Evolutionary conservation across 2,329 filamentous ascomycete genomes (phyloP).

Genomic region (Zasmidium cellare): DNA sequence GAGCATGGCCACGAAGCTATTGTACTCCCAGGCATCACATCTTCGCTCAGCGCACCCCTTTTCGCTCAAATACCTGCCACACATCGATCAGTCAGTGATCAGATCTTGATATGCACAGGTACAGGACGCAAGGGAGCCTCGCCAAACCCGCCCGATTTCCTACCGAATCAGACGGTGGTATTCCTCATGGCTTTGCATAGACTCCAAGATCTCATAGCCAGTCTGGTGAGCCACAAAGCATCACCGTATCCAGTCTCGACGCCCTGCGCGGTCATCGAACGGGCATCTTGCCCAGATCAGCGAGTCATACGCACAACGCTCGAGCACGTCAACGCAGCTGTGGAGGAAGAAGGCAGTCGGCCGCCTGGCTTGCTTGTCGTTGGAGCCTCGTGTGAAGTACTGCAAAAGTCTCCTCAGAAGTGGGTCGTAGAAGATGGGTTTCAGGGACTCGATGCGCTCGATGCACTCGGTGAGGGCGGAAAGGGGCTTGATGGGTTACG

Average conservation of each 20-base stretch:
- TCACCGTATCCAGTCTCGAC: slow-evolving; percentile 60
- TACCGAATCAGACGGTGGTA: slow-evolving; percentile 76
- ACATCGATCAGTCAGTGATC: slow-evolving; percentile 85
- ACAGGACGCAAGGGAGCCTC: slow-evolving; percentile 87
- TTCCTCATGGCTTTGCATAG: slow-evolving; percentile 95
- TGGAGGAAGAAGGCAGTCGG: slow-evolving; percentile 84
- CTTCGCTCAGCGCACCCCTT: slow-evolving; percentile 79
- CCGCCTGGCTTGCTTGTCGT: slow-evolving; percentile 88
- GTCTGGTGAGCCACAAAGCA: slow-evolving; percentile 56
- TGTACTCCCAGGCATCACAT: slow-evolving; percentile 89
- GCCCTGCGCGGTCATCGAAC: slow-evolving; percentile 88
- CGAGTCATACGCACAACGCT: slow-evolving; percentile 87
- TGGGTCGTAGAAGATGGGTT: slow-evolving; percentile 92
- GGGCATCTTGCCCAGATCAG: slow-evolving; percentile 92
- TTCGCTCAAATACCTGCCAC: slow-evolving; percentile 88
- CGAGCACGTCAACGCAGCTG: slow-evolving; percentile 72
- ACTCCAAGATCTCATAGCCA: slow-evolving; percentile 69
- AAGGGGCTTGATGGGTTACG: slow-evolving; percentile 32
- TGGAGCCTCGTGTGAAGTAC: slow-evolving; percentile 77
- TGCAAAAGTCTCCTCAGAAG: slow-evolving; percentile 63
- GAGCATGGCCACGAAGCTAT: slow-evolving; percentile 63
- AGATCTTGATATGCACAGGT: slow-evolving; percentile 93
- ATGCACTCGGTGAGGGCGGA: slow-evolving; percentile 31
- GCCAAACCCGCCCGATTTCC: slow-evolving; percentile 77
- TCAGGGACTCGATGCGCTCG: slow-evolving; percentile 63